Evolutionary conservation across 2,329 filamentous ascomycete species (phyloP), one percentile per base, ranked within the genome.

Genomic region (Clarireedia hainanense): DNA sequence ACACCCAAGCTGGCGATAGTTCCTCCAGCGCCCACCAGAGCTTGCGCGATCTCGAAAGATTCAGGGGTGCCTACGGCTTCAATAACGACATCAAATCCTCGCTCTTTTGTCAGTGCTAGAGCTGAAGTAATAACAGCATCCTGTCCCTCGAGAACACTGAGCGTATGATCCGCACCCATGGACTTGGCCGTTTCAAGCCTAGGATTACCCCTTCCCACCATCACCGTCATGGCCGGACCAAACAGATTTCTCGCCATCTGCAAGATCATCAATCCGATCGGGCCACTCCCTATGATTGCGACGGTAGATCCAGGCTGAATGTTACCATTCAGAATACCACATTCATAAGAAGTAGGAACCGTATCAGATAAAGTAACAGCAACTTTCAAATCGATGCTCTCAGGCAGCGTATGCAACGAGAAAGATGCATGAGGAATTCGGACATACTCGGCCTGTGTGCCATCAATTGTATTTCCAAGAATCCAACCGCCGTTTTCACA

Each of bases 371-470:
- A 66, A 63, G 79, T 75, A 2, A 83, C 75, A 2, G 95, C 75
- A 0, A 76, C 88, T 73, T 91, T 89, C 75, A 95, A 89, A 64
- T 95, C 89, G 0, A 89, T 87, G 60, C 80, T 79, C 52, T 86
- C 84, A 0, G 90, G 89, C 5, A 95, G 81, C 61, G 84, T 81
- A 14, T 95, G 77, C n/a, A 95, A 74, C 65, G 94, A 95, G 60
- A 89, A 83, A 63, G 94, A 87, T 20, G 83, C 90, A 36, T 85
- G 80, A 0, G 90, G 89, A 14, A 95, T 89, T 14, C 90, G 81
- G 1, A 91, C 85, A 65, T 90, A 95, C 72, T 95, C 91, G 2
- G 89, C 87, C 71, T 95, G 90, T 0, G 89, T 89, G 48, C 90
- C 90, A 1, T 89, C 89, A 66, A 92, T 72, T 0, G 69, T 70